Conservation (phyloP, 78 protist species). For the Chrysochromulina tobinii region DNA sequence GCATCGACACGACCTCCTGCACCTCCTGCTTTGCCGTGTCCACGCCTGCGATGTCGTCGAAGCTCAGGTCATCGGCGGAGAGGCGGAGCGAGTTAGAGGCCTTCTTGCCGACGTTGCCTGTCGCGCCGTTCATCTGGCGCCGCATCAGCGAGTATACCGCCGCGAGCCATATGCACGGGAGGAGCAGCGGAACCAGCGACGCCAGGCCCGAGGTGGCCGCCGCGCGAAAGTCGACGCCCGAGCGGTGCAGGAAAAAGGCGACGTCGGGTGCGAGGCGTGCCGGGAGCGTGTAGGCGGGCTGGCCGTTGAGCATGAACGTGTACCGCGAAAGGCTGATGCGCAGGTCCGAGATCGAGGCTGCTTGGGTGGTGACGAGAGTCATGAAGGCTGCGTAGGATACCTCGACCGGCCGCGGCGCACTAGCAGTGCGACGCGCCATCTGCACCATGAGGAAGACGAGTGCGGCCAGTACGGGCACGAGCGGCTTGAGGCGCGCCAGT, state of each 20-base stretch:
- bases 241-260: neutral
- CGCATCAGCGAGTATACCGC: neutral
- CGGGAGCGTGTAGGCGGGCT: neutral
- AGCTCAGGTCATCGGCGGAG: neutral
- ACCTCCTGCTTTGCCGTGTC: neutral
- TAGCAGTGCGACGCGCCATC: neutral
- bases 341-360: neutral
- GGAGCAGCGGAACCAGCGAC: neutral
- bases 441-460: neutral
- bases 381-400: neutral
- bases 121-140: neutral
- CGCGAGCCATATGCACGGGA: conserved; percentile 16
- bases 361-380: neutral
- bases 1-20: neutral
- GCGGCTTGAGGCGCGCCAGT: neutral
- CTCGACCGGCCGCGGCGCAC: neutral
- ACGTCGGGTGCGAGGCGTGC: neutral
- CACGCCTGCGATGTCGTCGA: conserved; percentile 11
- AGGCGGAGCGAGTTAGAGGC: neutral
- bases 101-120: neutral
- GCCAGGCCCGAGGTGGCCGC: neutral
- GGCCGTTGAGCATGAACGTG: neutral
- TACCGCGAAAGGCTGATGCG: neutral
- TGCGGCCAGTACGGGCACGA: neutral
- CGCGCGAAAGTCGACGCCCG: neutral